phyloP scores from a whole-genome alignment of 2,329 filamentous ascomycete genomes.

The Xylariomycetidae sp. region DNA sequence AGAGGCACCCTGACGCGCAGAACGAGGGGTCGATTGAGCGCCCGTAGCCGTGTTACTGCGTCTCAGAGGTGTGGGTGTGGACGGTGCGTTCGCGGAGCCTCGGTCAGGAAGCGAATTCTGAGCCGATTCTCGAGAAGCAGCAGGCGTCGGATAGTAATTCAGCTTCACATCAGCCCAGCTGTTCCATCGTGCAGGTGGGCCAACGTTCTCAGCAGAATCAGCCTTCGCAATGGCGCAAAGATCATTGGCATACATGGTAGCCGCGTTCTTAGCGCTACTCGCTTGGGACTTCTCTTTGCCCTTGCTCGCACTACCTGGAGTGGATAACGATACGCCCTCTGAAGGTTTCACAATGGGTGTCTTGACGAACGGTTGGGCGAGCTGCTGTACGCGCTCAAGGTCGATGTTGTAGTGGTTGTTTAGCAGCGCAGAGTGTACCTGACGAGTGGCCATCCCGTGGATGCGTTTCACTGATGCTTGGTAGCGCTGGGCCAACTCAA shows the following conservation, averaged over 20 bases:
- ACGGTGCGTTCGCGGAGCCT: constrained; percentile 43
- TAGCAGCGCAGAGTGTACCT: constrained; percentile 67
- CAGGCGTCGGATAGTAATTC: constrained; percentile 62
- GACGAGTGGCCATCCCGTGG: constrained; percentile 51
- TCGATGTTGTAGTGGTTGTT: constrained; percentile 79
- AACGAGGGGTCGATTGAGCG: constrained; percentile 31
- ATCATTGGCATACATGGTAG: constrained; percentile 73
- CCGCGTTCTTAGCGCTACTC: constrained; percentile 39
- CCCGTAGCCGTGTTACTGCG: constrained; percentile 54
- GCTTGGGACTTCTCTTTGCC: constrained; percentile 63
- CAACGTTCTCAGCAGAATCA: constrained; percentile 31
- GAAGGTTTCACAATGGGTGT: constrained; percentile 49
- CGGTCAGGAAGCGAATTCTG: constrained; percentile 25
- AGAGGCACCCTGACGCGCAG: constrained; percentile 31
- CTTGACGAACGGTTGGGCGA: constrained; percentile 78
- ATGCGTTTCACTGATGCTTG: constrained; percentile 80
- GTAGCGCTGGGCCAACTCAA: constrained; percentile 87
- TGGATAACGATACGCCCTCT: constrained; percentile 44
- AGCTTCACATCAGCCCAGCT: constrained; percentile 78
- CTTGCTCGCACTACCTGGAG: constrained; percentile 56
- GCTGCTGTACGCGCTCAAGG: constrained; percentile 74
- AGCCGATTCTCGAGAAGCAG: constrained; percentile 21
- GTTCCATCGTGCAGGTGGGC: constrained; percentile 48
- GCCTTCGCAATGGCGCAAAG: constrained; percentile 67
- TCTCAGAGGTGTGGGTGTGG: constrained; percentile 70